Evolutionary conservation across 768 basidiomycete species (phyloP).

Genomic region (Hericium erinaceus): DNA sequence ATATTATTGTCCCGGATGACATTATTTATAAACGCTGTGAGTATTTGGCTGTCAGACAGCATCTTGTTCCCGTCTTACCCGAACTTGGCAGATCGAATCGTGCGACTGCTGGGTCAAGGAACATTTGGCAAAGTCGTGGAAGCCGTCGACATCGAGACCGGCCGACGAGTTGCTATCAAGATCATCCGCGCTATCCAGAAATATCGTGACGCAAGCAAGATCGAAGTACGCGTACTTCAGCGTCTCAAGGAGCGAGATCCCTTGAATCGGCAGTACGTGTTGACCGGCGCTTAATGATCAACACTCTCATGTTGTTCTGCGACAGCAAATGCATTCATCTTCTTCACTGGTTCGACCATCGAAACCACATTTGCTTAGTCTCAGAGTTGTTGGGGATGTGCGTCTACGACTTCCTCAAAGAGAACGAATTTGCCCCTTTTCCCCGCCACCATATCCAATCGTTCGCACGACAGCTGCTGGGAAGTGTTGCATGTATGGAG

Average conservation of each 20-base stretch:
- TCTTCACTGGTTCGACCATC: constrained; percentile 89
- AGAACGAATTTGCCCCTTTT: constrained; percentile 94
- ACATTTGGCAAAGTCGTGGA: constrained; percentile 99
- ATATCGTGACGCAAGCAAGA: constrained; percentile 97
- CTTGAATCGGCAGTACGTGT: constrained; percentile 73
- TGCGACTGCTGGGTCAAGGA: constrained; percentile 87
- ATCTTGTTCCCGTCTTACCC: neutral
- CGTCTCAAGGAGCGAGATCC: constrained; percentile 87
- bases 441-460: constrained; percentile 94
- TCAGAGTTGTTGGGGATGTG: constrained; percentile 95
- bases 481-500: constrained; percentile 83
- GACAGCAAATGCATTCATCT: constrained; percentile 95
- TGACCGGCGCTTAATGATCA: constrained; percentile 4
- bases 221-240: constrained; percentile 92
- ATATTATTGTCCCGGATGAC: constrained; percentile 89
- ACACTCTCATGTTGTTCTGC: constrained; percentile 4
- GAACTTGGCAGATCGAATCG: constrained; percentile 70
- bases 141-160: constrained; percentile 70
- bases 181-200: constrained; percentile 98
- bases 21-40: constrained; percentile 79
- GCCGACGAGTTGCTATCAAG: constrained; percentile 88
- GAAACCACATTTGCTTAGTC: constrained; percentile 96
- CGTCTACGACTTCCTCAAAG: constrained; percentile 98
- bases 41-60: constrained; percentile 19
- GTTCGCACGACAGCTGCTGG: constrained; percentile 86